A percentile compares a stretch with the other conserved stretches of the same genome.
Evolutionary conservation across 805 yeast species (phyloP).

Genomic region (Ogataea angusta): DNA sequence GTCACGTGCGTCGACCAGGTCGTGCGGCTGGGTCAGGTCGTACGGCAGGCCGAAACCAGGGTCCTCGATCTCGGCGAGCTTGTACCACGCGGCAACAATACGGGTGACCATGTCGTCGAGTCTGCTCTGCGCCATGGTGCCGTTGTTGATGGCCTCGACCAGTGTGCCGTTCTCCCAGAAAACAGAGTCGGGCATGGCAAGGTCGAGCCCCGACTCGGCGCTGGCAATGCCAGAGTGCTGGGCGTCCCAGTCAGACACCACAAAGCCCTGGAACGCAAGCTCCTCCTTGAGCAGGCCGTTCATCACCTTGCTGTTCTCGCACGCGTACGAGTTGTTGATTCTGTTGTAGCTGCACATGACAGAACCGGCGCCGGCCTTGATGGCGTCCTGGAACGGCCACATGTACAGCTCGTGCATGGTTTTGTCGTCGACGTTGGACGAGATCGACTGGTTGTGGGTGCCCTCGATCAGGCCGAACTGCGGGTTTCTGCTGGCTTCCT

Average conservation of each 20-base stretch:
- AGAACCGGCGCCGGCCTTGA: slow-evolving; percentile 57
- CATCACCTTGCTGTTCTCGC: slow-evolving; percentile 55
- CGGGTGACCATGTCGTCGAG: slow-evolving; percentile 62
- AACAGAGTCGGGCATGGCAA: slow-evolving; percentile 58
- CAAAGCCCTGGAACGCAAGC: slow-evolving; percentile 64
- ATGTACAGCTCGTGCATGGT: slow-evolving; percentile 59
- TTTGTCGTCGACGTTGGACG: slow-evolving; percentile 53
- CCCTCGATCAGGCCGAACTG: slow-evolving; percentile 35
- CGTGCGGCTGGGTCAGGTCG: slow-evolving; percentile 49
- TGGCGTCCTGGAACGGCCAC: slow-evolving; percentile 67
- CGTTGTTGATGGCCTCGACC: slow-evolving; percentile 53
- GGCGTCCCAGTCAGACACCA: slow-evolving; percentile 68
- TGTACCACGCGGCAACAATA: slow-evolving; percentile 55
- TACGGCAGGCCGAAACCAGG: slow-evolving; percentile 44
- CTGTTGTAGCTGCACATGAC: slow-evolving; percentile 61
- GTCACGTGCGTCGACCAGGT: slow-evolving; percentile 52
- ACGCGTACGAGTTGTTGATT: slow-evolving; percentile 54
- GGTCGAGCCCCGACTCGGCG: slow-evolving; percentile 58
- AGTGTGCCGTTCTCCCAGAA: slow-evolving; percentile 52
- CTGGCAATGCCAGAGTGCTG: slow-evolving; percentile 56
- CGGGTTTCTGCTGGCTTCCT: slow-evolving; percentile 48
- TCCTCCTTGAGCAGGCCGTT: slow-evolving; percentile 58
- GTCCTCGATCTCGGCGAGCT: slow-evolving; percentile 36
- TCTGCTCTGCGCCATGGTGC: slow-evolving; percentile 49
- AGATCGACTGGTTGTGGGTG: slow-evolving; percentile 41